Evolutionary conservation across 2,329 filamentous ascomycete species (phyloP).

Genomic region (Fusarium lyarnte): DNA sequence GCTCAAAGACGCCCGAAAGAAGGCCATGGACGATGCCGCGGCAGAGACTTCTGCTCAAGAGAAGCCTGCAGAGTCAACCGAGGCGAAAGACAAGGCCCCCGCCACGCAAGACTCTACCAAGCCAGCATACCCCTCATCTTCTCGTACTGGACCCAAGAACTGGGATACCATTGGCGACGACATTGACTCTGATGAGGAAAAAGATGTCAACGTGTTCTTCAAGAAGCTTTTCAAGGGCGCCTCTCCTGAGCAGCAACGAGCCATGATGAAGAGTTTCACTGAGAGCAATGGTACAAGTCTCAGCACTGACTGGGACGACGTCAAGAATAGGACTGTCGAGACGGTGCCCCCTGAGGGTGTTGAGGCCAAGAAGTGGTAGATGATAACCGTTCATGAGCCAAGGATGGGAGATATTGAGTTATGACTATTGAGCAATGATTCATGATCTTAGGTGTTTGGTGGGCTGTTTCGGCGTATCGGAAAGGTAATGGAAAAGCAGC

Average conservation of each 20-base stretch:
- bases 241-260: constrained; percentile 81
- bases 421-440: background rate
- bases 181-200: constrained; percentile 66
- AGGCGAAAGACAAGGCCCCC: constrained; percentile 20
- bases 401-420: background rate
- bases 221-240: constrained; percentile 85
- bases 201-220: constrained; percentile 84
- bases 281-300: constrained; percentile 94
- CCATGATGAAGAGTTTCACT: constrained; percentile 97
- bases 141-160: constrained; percentile 82
- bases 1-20: constrained; percentile 36
- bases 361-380: constrained; percentile 74
- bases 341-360: constrained; percentile 80
- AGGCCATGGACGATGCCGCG: constrained; percentile 27
- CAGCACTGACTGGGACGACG: constrained; percentile 91
- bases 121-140: constrained; percentile 82
- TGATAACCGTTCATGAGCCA: background rate
- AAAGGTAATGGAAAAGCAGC: constrained; percentile 17
- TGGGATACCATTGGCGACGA: constrained; percentile 81
- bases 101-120: background rate
- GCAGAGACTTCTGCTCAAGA: background rate
- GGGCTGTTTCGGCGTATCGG: constrained; percentile 29
- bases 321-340: constrained; percentile 76
- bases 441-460: constrained; percentile 9
- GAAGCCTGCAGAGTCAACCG: background rate